Evolutionary conservation across 164 flowering plant species (phyloP).

Genomic region (Vitis cinerea): DNA sequence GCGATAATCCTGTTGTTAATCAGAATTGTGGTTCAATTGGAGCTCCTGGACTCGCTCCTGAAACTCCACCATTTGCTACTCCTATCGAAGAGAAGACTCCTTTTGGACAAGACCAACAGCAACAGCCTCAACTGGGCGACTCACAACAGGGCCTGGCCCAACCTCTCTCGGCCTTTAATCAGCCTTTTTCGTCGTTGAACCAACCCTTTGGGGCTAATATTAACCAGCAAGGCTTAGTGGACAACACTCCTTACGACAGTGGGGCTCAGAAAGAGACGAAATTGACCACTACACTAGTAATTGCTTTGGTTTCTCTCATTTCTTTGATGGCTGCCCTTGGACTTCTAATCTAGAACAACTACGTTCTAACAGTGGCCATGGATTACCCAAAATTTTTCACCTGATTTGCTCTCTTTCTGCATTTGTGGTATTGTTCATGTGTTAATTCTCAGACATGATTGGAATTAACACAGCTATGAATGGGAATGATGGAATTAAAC

Average conservation of each 20-base stretch:
- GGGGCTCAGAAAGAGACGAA: constrained; percentile 17
- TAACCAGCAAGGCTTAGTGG: constrained; percentile 29
- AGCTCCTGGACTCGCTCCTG: constrained; percentile 28
- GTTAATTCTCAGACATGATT: too few species aligned
- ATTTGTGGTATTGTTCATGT: too few species aligned
- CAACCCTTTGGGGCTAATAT: constrained; percentile 23
- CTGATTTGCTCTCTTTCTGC: too few species aligned
- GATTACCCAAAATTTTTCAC: too few species aligned
- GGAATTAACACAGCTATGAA: too few species aligned
- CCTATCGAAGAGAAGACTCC: constrained; percentile 22
- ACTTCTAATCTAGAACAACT: not conserved
- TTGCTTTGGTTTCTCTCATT: constrained; percentile 12
- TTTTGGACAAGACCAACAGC: constrained; percentile 24
- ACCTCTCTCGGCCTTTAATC: constrained; percentile 6
- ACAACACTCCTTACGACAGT: constrained; percentile 40
- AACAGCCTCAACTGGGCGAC: constrained; percentile 6
- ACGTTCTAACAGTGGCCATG: too few species aligned
- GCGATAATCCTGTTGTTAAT: constrained; percentile 28
- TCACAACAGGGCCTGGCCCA: constrained; percentile 12
- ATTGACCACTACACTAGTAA: not conserved
- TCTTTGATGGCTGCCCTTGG: constrained; percentile 3
- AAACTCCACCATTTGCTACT: constrained; percentile 34
- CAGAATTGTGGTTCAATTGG: constrained; percentile 44
- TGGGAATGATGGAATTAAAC: too few species aligned
- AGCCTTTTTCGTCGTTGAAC: constrained; percentile 14